Base-by-base conservation (phyloP, 768 basidiomycete genomes). In the Mycena pura region DNA sequence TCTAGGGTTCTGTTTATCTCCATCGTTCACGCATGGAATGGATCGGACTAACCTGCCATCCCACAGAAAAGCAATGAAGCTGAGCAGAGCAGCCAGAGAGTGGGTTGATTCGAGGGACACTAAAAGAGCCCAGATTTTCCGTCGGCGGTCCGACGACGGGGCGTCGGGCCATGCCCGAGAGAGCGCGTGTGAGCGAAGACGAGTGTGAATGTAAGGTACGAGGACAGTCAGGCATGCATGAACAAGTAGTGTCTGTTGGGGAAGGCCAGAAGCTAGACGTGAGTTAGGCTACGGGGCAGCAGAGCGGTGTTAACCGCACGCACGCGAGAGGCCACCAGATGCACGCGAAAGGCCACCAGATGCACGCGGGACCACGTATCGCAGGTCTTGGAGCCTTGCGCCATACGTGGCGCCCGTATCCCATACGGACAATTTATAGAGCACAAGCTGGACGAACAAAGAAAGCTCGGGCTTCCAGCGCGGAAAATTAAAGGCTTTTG, bases 111-210 rank as follows among this genome's bases (percentile, higher is more conserved):
- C 94, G 1, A 89, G 63, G 39, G 82, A 81, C 15, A 83, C 83
- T 13, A 96, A 77, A 0, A 81, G 48, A 53, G 84, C 84, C 95
- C 94, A 96, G 43, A 85, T 81, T 71, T 83, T 87, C 31, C 90
- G 85, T 38, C 91, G 82, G 63, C 78, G 78, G 74, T 95, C 92
- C 41, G 86, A 88, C 27, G 89, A 86, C 3, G 95, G 95, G 3
- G 91, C 85, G 72, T 97, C 95, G 1, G 95, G 94, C 95, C 95
- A 97, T 40, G 95, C 88, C 63, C 80, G 80, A 2, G 93, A 93
- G 21, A 97, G 79, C 1, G 93, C 94, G 72, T 91, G 81, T 3
- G 82, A 70, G 34, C 92, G 86, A 46, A 96, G 68, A 47, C 92
- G 90, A 38, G 81, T 82, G 70, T 94, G 88, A 6, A 95, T 57